A percentile compares a stretch with the other conserved stretches of the same genome.
phyloP scores from a whole-genome alignment of 441 rosid genomes.

The Gossypium trilobum region DNA sequence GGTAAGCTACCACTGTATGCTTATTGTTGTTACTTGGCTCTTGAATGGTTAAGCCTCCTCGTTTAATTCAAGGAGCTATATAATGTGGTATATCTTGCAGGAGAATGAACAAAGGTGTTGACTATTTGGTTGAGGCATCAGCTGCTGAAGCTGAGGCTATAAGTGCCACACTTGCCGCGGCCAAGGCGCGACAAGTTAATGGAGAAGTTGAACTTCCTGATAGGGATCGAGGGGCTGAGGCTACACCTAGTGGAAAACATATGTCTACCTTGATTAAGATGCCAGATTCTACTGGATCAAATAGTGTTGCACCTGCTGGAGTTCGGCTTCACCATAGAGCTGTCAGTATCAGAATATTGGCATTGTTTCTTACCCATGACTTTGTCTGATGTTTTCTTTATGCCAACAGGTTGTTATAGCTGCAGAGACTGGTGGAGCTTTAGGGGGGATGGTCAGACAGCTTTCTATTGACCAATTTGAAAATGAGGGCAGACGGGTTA shows the following conservation, averaged over 20 bases:
- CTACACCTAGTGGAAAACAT: slow-evolving; percentile 88
- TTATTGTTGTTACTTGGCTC: slow-evolving; percentile 1
- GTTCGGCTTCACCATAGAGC: slow-evolving; percentile 94
- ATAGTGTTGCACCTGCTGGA: slow-evolving; percentile 58
- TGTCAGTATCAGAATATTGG: slow-evolving; percentile 39
- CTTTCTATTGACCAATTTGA: slow-evolving; percentile 95
- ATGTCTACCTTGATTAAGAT: slow-evolving; percentile 52
- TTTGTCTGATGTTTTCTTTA: slow-evolving; percentile 18
- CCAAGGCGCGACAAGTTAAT: slow-evolving; percentile 86
- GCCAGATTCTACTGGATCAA: slow-evolving; percentile 63
- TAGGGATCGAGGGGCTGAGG: slow-evolving; percentile 83
- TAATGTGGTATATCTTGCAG: slow-evolving; percentile 34
- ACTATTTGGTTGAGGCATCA: slow-evolving; percentile 92
- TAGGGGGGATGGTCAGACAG: slow-evolving; percentile 96
- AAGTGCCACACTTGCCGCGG: slow-evolving; percentile 92
- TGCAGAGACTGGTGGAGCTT: slow-evolving; percentile 93
- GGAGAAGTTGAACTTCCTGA: slow-evolving; percentile 86
- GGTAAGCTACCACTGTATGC: slow-evolving; percentile 36
- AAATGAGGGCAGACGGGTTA: slow-evolving; percentile 93
- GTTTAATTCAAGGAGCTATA: slow-evolving; percentile 11
- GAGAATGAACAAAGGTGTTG: slow-evolving; percentile 82
- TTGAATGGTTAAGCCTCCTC: not conserved
- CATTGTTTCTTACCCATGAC: slow-evolving; percentile 7
- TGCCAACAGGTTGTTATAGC: slow-evolving; percentile 79
- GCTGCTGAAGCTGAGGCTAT: slow-evolving; percentile 99